Base-by-base conservation (phyloP, 106 monocot genomes). In the Cymbidium sinense region DNA sequence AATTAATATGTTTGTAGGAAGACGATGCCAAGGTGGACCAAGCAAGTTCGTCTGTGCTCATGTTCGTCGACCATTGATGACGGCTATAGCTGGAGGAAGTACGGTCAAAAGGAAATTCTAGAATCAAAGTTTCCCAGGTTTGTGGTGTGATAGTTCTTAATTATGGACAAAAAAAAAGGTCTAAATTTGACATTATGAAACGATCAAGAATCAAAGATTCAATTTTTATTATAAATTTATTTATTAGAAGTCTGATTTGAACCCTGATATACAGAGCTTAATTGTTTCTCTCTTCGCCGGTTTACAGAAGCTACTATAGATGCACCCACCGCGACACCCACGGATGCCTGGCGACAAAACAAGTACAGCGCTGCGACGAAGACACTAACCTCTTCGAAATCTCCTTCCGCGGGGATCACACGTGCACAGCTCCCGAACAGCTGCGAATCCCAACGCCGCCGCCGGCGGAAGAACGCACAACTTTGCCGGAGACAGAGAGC, bases 281-380 rank as follows among this genome's bases (percentile, higher is more conserved):
- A 75, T 75, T 75, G 43, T 11, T 28, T n/a, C n/a, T 50, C 1
- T 54, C 21, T 54, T 19, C 37, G 3, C 4, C 36, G 23, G 19
- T 20, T 77, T 73, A 65, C 86, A 93, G 93, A 70, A 78, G 75
- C 36, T 93, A 93, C 81, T 93, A 86, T 77, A 75, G 88, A 5
- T 94, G 93, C 91, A 83, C 82, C 25, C 85, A 88, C 55, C 87
- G 85, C 21, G 81, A 80, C 34, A 47, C 70, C 47, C 85, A 80
- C 5, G 83, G 87, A 2, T 94, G 93, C 70, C 85, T 20, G 7
- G 93, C 93, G 9, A 83, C 76, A 33, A 94, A 91, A 67, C 93
- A 84, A 39, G 85, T 94, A 21, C 93, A 94, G 76, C 75, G 82
- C 7, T 82, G 88, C 7, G 88, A 94, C 62, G 52, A 75, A 0